Evolutionary conservation across 106 monocot genomes (phyloP), one percentile per base, ranked within the genome.

Genomic region (Platanthera zijinensis): DNA sequence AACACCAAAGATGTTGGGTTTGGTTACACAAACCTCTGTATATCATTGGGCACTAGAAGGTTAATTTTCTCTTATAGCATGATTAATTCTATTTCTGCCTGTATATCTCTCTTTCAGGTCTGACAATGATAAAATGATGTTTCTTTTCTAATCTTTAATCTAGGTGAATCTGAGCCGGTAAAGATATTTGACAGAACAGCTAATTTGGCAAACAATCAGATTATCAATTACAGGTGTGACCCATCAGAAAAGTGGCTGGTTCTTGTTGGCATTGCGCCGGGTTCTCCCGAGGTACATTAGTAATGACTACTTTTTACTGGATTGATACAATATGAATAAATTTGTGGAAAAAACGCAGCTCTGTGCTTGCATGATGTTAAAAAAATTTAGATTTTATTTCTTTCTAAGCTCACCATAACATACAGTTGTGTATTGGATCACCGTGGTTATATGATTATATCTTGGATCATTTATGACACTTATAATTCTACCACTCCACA

Each of bases 11-110:
- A 91, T 93, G 91, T 80, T 97, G 80, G 96, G 96, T 15, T 47
- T 97, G 64, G 96, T 97, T 63, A 97, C 96, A 51, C 96, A 97
- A 82, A 80, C 96, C 8, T 83, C 96, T 5, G 96, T 97, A 19
- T 97, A 89, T 82, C 96, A 97, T 83, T 97, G 96, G 96, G 82
- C 93, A 73, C 87, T 91, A 57, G 96, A 97, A 86, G 96, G 96
- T 90, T 76, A 69, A 17, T 32, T 6, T 45, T 52, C 4, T 7
- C 39, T 80, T 53, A 71, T 50, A 19, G 17, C 0, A 39, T 39
- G 39, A 39, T 10, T 61, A 73, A 10, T 56, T 28, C 15, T 1
- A 52, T 13, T 73, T 59, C 63, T 21, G 8, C 28, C 19, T 6
- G 17, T 8, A 25, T 10, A 7, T 12, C 10, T 15, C 19, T 77